These are phyloP conservation scores for Auricularia cornea DNA, from an alignment of 768 basidiomycete genomes.

Conservation along the genomic window DNA sequence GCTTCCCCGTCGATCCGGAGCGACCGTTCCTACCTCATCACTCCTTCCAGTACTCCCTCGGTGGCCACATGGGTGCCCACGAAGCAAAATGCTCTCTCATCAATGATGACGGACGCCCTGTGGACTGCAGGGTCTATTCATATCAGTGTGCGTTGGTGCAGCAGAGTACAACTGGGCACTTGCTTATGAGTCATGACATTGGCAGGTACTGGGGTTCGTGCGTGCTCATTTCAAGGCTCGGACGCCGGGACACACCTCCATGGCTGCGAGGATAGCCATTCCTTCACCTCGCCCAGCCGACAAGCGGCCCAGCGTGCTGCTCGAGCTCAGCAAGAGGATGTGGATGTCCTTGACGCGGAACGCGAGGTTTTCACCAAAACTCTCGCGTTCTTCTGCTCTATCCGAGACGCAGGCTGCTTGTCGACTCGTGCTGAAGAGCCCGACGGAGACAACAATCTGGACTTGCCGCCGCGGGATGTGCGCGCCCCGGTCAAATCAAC, in stretches of 20 bases:
- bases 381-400: background rate
- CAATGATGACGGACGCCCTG: background rate
- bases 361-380: background rate
- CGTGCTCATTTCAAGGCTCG: background rate
- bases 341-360: background rate
- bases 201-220: background rate
- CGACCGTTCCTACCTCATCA: background rate
- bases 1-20: background rate
- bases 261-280: background rate
- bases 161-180: too few relatives aligned
- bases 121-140: background rate
- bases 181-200: too few relatives aligned
- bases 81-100: background rate
- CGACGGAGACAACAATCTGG: background rate
- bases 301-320: background rate
- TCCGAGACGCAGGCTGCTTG: background rate
- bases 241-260: background rate
- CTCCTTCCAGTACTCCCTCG: slow-evolving; percentile 5
- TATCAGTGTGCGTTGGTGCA: background rate
- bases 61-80: background rate
- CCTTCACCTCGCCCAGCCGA: background rate
- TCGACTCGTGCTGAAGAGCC: background rate
- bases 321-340: background rate
- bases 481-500: too few relatives aligned
- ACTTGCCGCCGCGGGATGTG: background rate